These are phyloP conservation scores for Nothomitra cinnamomea DNA, from an alignment of 2,329 filamentous ascomycete species.

Conservation along the genomic window DNA sequence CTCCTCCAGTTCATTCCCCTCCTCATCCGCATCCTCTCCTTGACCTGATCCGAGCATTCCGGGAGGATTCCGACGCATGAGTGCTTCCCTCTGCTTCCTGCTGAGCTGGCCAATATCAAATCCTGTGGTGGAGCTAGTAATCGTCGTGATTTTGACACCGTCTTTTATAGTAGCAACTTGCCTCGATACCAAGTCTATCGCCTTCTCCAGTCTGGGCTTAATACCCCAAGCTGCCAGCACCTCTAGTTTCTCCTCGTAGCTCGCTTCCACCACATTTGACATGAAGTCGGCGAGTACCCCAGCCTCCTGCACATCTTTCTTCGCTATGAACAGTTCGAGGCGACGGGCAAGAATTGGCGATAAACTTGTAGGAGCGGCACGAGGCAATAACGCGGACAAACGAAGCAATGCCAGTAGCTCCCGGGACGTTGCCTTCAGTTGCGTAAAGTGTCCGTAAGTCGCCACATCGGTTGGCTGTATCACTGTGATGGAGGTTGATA, in stretches of 20 bases:
- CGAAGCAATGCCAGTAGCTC: conserved; percentile 75
- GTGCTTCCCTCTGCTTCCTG: conserved; percentile 27
- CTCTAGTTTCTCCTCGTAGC: conserved; percentile 78
- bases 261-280: conserved; percentile 77
- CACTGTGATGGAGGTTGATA: neutral
- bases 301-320: conserved; percentile 67
- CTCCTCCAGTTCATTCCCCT: conserved; percentile 79
- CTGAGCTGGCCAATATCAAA: conserved; percentile 35
- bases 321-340: conserved; percentile 72
- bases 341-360: conserved; percentile 75
- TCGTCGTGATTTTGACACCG: conserved; percentile 68
- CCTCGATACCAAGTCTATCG: conserved; percentile 67
- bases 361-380: conserved; percentile 37
- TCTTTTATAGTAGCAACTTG: conserved; percentile 74
- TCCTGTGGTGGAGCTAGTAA: conserved; percentile 50
- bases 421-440: conserved; percentile 68
- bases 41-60: conserved; percentile 27
- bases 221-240: conserved; percentile 69
- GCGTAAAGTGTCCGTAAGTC: conserved; percentile 53
- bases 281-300: conserved; percentile 88
- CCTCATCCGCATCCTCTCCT: conserved; percentile 51
- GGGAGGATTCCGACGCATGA: conserved; percentile 25
- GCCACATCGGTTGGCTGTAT: conserved; percentile 37
- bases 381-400: conserved; percentile 60
- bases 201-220: conserved; percentile 60